Conservation (phyloP, 768 basidiomycete genomes). For the Arthromyces matolae region DNA sequence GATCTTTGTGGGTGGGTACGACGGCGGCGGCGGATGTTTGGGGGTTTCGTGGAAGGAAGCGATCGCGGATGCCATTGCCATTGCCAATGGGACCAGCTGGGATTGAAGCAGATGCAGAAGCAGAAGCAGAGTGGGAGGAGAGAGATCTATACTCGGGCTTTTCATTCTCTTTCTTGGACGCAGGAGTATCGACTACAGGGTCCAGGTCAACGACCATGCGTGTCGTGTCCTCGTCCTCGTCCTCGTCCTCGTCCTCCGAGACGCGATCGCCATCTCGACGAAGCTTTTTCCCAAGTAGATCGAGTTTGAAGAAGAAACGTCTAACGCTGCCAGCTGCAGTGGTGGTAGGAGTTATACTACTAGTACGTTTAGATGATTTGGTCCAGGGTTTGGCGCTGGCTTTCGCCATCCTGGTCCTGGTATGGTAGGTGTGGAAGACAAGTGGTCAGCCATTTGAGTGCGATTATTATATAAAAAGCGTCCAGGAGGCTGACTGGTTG, state of each 20-base stretch:
- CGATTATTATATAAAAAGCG: too few species aligned
- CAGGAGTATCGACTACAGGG: constrained; percentile 24
- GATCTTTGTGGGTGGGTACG: too few species aligned
- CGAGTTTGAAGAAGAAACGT: constrained; percentile 39
- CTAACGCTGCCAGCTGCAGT: too few species aligned
- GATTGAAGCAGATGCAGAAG: too few species aligned
- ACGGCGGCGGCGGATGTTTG: constrained; percentile 23
- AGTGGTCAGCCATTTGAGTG: too few species aligned
- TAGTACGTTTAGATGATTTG: constrained; percentile 5
- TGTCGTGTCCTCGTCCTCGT: constrained; percentile 1
- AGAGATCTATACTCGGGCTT: constrained; percentile 2
- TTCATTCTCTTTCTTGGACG: constrained; percentile 6
- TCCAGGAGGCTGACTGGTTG: too few species aligned
- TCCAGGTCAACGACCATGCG: constrained; percentile 19
- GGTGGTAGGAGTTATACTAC: constrained; percentile 9
- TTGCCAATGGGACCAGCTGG: not conserved
- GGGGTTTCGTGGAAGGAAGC: not conserved
- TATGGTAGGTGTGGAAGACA: too few species aligned
- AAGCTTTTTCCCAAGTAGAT: constrained; percentile 25
- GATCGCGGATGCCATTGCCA: not conserved
- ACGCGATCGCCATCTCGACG: too few species aligned
- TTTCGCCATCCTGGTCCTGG: too few species aligned
- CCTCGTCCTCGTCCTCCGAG: too few species aligned
- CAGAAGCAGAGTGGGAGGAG: not conserved
- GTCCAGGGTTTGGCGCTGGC: too few species aligned